A percentile compares a stretch with the other conserved stretches of the same genome.
Conservation (phyloP, 768 basidiomycete species). For the Termitomyces sp. region DNA sequence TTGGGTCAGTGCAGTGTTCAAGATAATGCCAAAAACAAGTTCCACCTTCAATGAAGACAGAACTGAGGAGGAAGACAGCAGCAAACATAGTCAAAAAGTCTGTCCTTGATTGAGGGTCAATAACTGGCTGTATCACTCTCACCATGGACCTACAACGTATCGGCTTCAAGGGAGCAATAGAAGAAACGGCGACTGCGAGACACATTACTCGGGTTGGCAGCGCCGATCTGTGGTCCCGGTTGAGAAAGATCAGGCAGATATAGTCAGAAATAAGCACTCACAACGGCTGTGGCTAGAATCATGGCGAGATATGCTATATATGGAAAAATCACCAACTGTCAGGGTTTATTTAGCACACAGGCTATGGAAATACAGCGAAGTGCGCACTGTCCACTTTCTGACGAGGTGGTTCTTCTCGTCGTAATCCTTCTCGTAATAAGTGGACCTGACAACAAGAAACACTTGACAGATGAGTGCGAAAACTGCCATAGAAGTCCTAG, state of each 20-base stretch:
- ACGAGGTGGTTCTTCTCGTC: constrained; percentile 26
- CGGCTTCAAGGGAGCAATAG: constrained; percentile 40
- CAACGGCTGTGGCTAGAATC: constrained; percentile 35
- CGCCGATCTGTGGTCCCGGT: constrained; percentile 27
- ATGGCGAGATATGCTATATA: constrained; percentile 33
- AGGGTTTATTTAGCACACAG: not conserved
- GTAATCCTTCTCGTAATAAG: constrained; percentile 26
- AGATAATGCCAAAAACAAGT: not conserved
- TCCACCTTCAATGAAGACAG: constrained; percentile 34
- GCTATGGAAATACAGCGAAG: not conserved
- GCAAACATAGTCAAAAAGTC: constrained; percentile 32
- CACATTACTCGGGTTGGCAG: constrained; percentile 25
- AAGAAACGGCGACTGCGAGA: constrained; percentile 45
- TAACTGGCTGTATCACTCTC: not conserved
- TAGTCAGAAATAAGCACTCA: constrained; percentile 16
- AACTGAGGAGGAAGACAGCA: constrained; percentile 32
- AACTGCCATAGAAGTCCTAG: constrained; percentile 34
- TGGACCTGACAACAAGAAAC: constrained; percentile 34
- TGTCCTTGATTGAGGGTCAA: constrained; percentile 23
- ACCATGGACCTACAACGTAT: constrained; percentile 24
- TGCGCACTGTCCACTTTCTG: constrained; percentile 31
- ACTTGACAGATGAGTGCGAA: constrained; percentile 41
- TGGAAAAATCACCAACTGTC: constrained; percentile 35
- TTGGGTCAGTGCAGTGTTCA: not conserved
- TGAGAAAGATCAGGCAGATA: not conserved